Conservation (phyloP, 2,329 filamentous ascomycete genomes). For the Ophiocordyceps australis region DNA sequence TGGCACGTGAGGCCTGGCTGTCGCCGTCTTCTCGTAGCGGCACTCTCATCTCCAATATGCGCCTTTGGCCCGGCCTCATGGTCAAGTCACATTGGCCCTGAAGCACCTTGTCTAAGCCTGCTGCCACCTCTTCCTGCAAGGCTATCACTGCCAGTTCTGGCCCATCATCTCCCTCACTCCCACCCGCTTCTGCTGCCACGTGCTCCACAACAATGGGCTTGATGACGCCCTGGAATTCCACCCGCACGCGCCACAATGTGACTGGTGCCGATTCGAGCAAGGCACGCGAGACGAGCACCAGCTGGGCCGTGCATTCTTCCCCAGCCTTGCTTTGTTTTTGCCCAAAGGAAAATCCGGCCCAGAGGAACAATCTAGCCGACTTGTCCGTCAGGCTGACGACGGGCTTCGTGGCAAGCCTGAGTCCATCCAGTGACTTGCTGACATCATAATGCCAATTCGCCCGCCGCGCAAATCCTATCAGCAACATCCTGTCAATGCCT, state of each 20-base stretch:
- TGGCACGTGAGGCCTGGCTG: constrained; percentile 45
- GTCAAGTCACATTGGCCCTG: constrained; percentile 43
- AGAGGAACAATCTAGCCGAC: constrained; percentile 32
- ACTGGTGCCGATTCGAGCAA: constrained; percentile 32
- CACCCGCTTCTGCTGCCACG: constrained; percentile 5
- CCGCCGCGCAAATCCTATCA: constrained; percentile 26
- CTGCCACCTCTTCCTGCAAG: constrained; percentile 10
- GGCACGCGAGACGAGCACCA: constrained; percentile 37
- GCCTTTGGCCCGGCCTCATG: constrained; percentile 46
- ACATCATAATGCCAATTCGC: constrained; percentile 45
- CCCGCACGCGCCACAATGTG: constrained; percentile 27
- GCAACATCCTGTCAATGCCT: neutral
- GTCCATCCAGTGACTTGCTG: constrained; percentile 32
- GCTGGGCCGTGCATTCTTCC: constrained; percentile 36
- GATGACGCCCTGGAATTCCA: constrained; percentile 39
- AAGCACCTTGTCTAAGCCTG: constrained; percentile 14
- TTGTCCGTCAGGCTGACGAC: constrained; percentile 31
- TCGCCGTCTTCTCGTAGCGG: constrained; percentile 71
- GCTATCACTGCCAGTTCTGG: constrained; percentile 7
- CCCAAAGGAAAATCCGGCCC: constrained; percentile 38
- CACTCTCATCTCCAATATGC: constrained; percentile 53
- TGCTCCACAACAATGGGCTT: constrained; percentile 35
- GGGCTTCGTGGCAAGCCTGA: constrained; percentile 24
- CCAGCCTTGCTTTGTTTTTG: constrained; percentile 42
- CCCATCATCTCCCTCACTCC: constrained; percentile 2